Conservation (phyloP, 139 green algal genomes). For the Chlorella sp. region DNA sequence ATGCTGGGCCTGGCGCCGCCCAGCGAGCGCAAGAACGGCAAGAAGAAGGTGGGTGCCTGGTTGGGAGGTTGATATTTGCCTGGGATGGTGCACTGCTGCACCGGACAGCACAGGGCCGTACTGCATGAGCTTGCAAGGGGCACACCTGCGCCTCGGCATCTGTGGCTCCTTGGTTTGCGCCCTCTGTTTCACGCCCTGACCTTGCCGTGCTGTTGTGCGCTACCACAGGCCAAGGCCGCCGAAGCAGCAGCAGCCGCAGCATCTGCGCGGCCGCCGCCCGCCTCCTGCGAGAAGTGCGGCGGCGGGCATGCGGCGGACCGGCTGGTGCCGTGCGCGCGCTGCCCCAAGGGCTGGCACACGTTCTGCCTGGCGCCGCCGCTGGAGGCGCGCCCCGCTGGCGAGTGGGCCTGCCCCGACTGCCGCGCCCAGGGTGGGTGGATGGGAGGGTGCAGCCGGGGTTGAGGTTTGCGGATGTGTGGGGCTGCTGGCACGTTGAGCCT, state of each 20-base stretch:
- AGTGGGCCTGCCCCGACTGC: constrained; percentile 88
- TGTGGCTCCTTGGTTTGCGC: too few relatives aligned
- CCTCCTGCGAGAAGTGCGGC: constrained; percentile 64
- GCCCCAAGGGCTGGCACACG: constrained; percentile 74
- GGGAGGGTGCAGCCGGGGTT: too few relatives aligned
- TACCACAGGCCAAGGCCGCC: not conserved
- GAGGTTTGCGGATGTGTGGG: not conserved
- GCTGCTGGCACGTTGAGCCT: too few relatives aligned
- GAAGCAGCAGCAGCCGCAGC: not conserved
- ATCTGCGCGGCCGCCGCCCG: not conserved
- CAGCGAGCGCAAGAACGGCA: constrained; percentile 32
- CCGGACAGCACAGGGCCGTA: too few relatives aligned
- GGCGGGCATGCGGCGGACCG: constrained; percentile 72
- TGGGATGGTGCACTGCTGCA: not conserved
- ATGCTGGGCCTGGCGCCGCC: constrained; percentile 48
- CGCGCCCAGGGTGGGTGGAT: constrained; percentile 28
- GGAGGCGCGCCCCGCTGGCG: constrained; percentile 73
- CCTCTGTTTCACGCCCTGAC: too few relatives aligned
- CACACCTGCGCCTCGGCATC: too few relatives aligned
- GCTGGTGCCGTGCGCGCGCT: constrained; percentile 89
- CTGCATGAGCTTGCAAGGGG: too few relatives aligned
- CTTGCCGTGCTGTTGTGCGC: too few relatives aligned
- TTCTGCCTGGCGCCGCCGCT: constrained; percentile 84
- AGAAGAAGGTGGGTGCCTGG: not conserved
- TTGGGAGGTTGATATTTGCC: not conserved